phyloP scores from a whole-genome alignment of 140 eudicot genomes.

The Stevia rebaudiana region DNA sequence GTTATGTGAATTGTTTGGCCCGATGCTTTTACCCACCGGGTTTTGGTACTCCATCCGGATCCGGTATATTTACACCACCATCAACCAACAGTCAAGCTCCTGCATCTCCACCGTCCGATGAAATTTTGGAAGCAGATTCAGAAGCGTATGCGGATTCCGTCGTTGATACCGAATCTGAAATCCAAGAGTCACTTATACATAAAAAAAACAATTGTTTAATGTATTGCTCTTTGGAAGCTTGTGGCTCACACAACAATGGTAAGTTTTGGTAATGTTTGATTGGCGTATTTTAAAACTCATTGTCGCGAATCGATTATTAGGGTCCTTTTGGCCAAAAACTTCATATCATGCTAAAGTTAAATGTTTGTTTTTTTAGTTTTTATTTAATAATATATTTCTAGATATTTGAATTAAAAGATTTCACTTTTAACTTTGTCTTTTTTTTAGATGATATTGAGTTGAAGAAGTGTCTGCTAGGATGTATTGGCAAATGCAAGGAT shows the following conservation, averaged over 20 bases:
- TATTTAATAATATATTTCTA: no score
- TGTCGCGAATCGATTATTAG: no score
- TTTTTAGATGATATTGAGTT: not conserved
- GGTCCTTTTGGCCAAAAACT: no score
- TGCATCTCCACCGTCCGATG: slow-evolving; percentile 19
- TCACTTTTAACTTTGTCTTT: not conserved
- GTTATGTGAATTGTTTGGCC: slow-evolving; percentile 23
- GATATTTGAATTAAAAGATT: not conserved
- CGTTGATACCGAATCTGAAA: not conserved
- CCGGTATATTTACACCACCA: not conserved
- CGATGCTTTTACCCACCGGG: slow-evolving; percentile 13
- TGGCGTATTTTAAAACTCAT: no score
- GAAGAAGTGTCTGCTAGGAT: slow-evolving; percentile 4
- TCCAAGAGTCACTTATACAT: not conserved
- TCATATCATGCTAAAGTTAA: no score
- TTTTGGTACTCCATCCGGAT: not conserved
- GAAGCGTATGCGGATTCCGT: not conserved
- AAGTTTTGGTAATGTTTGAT: not conserved
- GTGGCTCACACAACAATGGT: not conserved
- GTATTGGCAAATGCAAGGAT: slow-evolving; percentile 7
- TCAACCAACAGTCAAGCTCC: not conserved
- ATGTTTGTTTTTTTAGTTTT: not conserved
- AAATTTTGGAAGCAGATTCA: not conserved
- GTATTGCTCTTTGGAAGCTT: slow-evolving; percentile 6
- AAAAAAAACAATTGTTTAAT: not conserved